Base-by-base conservation (phyloP, 192 early-diverging fungal genomes). In the Coemansia sp. region DNA sequence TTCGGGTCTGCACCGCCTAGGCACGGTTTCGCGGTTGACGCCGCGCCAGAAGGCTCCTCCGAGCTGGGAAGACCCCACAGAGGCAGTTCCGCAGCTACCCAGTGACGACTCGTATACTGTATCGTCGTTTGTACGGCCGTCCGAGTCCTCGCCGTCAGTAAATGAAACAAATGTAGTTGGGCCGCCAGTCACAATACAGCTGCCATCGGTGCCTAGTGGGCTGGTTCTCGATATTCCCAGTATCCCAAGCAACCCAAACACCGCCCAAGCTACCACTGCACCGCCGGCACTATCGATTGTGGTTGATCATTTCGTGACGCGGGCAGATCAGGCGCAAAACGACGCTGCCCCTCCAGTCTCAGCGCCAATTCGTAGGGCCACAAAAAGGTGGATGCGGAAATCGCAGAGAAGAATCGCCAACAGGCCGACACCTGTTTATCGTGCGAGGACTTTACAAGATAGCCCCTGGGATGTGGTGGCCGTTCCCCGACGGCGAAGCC, bases 401-500 rank as follows among this genome's bases (percentile, higher is more conserved):
- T 21, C 46, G 12, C 48, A 62, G n/a, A 44, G 5, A 38, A 12
- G 14, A 31, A 30, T 9, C 0, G 12, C 6, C n/a, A 30, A 21
- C 6, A 44, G 23, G 19, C 61, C 61, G 30, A 11, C 42, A 3
- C 66, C 66, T 11, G 44, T 69, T 8, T 45, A 65, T 23, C 43
- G 66, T 16, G 46, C 72, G 18, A 48, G 42, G 16, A 75, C 72
- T 10, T 25, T 69, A 14, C 62, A 61, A 18, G 62, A 69, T 12
- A 55, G 65, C 31, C 65, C 60, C 0, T 69, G 72, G 72, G 66
- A 75, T 21, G 50, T 68, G 10, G 72, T 69, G 31, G 25, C 64
- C n/a, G 58, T 69, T 3, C 62, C 65, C 14, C 58, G 60, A 3
- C 29, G 68, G 9, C 48, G 49, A 38, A 56, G 54, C 31, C 49